Conservation (phyloP, 2,329 filamentous ascomycete species). For the Stylonectria norvegica region DNA sequence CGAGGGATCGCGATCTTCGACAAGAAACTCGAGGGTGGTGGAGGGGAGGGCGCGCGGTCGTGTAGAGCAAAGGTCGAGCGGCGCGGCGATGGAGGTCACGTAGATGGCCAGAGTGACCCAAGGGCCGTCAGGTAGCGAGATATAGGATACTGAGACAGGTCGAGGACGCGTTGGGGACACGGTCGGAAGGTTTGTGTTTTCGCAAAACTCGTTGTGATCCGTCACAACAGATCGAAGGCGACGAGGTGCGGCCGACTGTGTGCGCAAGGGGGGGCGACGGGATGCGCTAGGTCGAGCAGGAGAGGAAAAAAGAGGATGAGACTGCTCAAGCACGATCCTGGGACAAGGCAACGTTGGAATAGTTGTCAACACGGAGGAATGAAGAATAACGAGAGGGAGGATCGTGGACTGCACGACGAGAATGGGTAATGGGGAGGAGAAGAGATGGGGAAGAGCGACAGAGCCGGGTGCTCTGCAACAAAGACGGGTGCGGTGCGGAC, state of each 20-base stretch:
- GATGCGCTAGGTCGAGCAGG: conserved; percentile 5
- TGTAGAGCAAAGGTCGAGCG: conserved; percentile 20
- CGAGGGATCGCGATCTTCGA: conserved; percentile 17
- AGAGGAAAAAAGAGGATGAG: conserved; percentile 18
- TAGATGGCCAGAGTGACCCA: conserved; percentile 9
- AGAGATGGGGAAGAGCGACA: conserved; percentile 39
- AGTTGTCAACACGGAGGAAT: conserved; percentile 16
- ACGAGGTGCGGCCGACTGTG: conserved; percentile 24
- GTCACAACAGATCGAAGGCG: conserved; percentile 26
- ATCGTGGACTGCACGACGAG: conserved; percentile 35
- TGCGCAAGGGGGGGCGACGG: conserved; percentile 19
- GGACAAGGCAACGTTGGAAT: conserved; percentile 18
- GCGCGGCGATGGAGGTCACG: conserved; percentile 12
- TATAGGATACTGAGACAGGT: conserved; percentile 17
- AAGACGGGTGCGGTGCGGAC: conserved; percentile 29
- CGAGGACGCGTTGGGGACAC: conserved; percentile 21
- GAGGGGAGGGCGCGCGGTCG: conserved; percentile 8
- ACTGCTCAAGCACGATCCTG: conserved; percentile 27
- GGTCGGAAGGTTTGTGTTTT: conserved; percentile 27
- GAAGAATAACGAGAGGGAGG: conserved; percentile 19
- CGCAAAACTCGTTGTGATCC: conserved; percentile 31
- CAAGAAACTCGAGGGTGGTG: conserved; percentile 14
- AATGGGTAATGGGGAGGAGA: conserved; percentile 31
- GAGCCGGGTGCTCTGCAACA: conserved; percentile 30
- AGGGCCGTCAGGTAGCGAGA: conserved; percentile 10